Conservation (phyloP, 768 basidiomycete genomes). For the Mycena maculata region DNA sequence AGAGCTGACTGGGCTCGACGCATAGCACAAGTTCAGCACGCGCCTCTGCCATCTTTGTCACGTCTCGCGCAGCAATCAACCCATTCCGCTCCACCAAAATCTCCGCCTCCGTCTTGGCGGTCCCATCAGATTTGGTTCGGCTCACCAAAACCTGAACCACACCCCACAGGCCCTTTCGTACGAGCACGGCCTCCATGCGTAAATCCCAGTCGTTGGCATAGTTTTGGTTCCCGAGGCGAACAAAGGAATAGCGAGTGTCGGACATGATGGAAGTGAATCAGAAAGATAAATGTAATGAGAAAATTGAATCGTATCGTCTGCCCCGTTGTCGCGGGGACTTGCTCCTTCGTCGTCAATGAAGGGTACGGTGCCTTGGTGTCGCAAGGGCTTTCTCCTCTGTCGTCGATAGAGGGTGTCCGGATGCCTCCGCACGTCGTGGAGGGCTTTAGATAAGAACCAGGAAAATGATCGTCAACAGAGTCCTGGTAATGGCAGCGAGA, state of each 20-base stretch:
- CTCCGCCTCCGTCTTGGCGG: constrained; percentile 1
- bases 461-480: background rate
- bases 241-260: constrained; percentile 1
- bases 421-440: background rate
- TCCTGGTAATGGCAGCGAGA: constrained; percentile 6
- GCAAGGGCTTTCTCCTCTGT: constrained; percentile 7
- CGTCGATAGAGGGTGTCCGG: too few relatives aligned
- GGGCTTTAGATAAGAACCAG: constrained; percentile 5
- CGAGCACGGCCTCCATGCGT: too few relatives aligned
- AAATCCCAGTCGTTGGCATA: constrained; percentile 17
- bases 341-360: constrained; percentile 14
- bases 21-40: constrained; percentile 10
- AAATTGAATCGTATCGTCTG: background rate
- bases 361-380: constrained; percentile 13
- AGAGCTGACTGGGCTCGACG: constrained; percentile 10
- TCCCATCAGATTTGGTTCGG: constrained; percentile 4
- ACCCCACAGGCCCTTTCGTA: background rate
- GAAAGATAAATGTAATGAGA: background rate
- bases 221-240: constrained; percentile 5
- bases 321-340: too few relatives aligned
- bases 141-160: background rate
- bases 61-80: background rate
- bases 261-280: background rate
- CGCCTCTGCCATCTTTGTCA: constrained; percentile 11
- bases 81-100: background rate